Conservation (phyloP, 2,329 filamentous ascomycete genomes). For the Phyllosticta citrichinensis region DNA sequence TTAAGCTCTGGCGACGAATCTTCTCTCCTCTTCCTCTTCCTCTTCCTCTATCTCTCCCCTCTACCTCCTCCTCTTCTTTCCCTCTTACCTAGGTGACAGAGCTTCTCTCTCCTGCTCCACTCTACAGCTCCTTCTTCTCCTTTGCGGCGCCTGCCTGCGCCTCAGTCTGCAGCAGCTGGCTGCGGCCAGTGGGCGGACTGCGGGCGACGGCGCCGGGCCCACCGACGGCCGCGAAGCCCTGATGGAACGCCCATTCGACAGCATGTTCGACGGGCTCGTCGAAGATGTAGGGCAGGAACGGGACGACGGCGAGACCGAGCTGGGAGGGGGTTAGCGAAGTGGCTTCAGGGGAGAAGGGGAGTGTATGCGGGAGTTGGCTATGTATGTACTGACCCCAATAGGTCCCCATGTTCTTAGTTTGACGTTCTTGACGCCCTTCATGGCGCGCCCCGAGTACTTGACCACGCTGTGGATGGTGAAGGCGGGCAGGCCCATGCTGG, state of each 20-base stretch:
- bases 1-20: too few relatives aligned
- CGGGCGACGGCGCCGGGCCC: constrained; percentile 48
- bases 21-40: too few relatives aligned
- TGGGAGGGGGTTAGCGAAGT: constrained; percentile 17
- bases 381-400: constrained; percentile 60
- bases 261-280: constrained; percentile 88
- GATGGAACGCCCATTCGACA: constrained; percentile 84
- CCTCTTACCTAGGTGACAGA: too few relatives aligned
- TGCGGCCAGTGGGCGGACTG: constrained; percentile 27
- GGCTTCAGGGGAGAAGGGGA: not conserved
- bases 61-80: too few relatives aligned
- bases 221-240: constrained; percentile 63
- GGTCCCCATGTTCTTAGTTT: constrained; percentile 75
- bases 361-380: not conserved
- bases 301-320: constrained; percentile 57
- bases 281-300: constrained; percentile 74
- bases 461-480: constrained; percentile 93
- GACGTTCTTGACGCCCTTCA: constrained; percentile 70
- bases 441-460: constrained; percentile 72
- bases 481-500: constrained; percentile 87
- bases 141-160: constrained; percentile 19
- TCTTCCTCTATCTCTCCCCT: too few relatives aligned
- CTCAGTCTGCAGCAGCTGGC: constrained; percentile 26
- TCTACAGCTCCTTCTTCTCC: constrained; percentile 29
- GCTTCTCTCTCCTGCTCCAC: too few relatives aligned